These are phyloP conservation scores for Cucurbita moschata DNA, from an alignment of 306 rosid species.

Conservation along the genomic window DNA sequence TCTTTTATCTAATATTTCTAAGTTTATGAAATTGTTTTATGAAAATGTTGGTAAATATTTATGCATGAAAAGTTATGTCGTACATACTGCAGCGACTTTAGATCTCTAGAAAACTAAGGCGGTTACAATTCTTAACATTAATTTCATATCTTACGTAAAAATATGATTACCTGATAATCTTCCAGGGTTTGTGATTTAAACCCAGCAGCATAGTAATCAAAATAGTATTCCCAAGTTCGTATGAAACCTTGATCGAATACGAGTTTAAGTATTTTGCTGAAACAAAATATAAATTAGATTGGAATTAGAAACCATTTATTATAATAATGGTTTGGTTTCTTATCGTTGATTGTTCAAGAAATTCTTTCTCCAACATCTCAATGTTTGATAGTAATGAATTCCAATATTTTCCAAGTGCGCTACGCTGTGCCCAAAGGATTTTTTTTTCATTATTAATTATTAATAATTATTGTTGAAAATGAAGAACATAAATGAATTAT, in stretches of 20 bases:
- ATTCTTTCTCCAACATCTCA: constrained; percentile 12
- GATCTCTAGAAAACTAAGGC: too few species aligned
- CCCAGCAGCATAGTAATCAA: neutral
- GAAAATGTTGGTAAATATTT: too few species aligned
- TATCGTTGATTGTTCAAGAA: constrained; percentile 47
- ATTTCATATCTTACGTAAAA: too few species aligned
- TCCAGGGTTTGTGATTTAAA: neutral
- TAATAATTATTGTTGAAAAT: too few species aligned
- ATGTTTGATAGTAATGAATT: neutral
- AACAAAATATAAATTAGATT: too few species aligned
- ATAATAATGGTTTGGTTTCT: neutral
- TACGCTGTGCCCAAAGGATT: neutral
- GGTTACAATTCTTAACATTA: too few species aligned
- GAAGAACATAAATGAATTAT: neutral
- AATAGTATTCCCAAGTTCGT: neutral
- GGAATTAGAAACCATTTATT: neutral
- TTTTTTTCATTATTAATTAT: too few species aligned
- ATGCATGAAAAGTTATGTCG: too few species aligned
- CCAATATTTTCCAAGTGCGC: neutral
- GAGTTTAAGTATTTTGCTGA: neutral
- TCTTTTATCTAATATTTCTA: too few species aligned
- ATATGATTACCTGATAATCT: neutral
- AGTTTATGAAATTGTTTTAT: too few species aligned
- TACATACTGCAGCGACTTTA: too few species aligned
- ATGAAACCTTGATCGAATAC: neutral